A percentile compares a stretch with the other conserved stretches of the same genome.
These are phyloP conservation scores for Saussurea involucrata DNA, from an alignment of 129 eudicot species.

Conservation along the genomic window DNA sequence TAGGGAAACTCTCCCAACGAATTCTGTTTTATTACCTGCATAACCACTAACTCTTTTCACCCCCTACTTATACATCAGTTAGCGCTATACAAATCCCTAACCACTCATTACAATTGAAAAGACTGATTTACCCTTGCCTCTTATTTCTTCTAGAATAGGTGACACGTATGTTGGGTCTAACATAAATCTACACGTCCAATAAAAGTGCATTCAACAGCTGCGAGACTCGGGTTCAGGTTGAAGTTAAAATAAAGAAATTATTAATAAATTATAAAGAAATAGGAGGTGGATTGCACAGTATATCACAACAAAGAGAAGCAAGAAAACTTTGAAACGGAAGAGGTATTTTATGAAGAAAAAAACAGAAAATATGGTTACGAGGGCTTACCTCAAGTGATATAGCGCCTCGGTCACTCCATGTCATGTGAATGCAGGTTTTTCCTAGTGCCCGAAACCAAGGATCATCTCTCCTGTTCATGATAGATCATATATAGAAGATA, in stretches of 20 bases:
- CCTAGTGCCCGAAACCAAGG: slow-evolving; percentile 85
- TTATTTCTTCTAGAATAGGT: too few relatives aligned
- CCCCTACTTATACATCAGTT: too few relatives aligned
- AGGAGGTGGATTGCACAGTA: neutral
- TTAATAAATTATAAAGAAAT: neutral
- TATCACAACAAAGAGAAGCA: neutral
- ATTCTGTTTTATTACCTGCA: too few relatives aligned
- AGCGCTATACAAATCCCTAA: too few relatives aligned
- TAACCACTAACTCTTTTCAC: too few relatives aligned
- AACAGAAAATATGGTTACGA: neutral
- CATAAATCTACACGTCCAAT: neutral
- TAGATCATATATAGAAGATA: neutral
- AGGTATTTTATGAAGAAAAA: neutral
- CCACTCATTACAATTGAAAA: too few relatives aligned
- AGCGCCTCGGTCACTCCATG: slow-evolving; percentile 93
- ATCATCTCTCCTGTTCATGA: slow-evolving; percentile 70
- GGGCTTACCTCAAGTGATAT: slow-evolving; percentile 76
- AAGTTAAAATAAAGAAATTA: too few relatives aligned
- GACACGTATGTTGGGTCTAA: too few relatives aligned
- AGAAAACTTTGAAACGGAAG: neutral
- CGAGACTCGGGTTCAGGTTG: too few relatives aligned
- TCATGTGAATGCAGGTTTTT: slow-evolving; percentile 81
- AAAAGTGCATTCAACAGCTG: too few relatives aligned
- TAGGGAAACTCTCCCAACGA: too few relatives aligned
- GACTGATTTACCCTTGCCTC: too few relatives aligned